Conservation (phyloP, 1,284 basidiomycete genomes). For the Heterobasidion parviporum region DNA sequence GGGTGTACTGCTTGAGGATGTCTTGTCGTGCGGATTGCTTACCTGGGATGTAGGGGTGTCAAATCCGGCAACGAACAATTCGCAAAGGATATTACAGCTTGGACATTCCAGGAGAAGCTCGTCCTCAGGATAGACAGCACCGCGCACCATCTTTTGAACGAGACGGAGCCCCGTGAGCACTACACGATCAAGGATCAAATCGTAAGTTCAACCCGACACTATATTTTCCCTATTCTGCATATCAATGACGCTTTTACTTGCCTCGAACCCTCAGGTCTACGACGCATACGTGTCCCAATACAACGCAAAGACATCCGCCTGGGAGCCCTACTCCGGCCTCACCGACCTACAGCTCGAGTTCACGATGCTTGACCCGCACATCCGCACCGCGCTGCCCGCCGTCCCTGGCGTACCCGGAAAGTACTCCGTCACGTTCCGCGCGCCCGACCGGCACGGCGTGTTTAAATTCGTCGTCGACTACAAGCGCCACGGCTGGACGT, state of each 20-base stretch:
- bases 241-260: background rate
- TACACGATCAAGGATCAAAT: conserved; percentile 89
- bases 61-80: conserved; percentile 74
- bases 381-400: conserved; percentile 60
- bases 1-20: conserved; percentile 20
- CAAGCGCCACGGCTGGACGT: conserved; percentile 80
- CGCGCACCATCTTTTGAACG: conserved; percentile 65
- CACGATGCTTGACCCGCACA: conserved; percentile 95
- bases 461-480: conserved; percentile 93
- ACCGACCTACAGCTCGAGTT: conserved; percentile 89
- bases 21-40: background rate
- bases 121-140: conserved; percentile 76
- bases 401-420: conserved; percentile 47
- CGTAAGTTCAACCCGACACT: conserved; percentile 32
- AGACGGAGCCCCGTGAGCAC: conserved; percentile 46
- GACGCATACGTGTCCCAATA: conserved; percentile 64
- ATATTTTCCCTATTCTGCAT: conserved; percentile 5
- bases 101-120: conserved; percentile 87
- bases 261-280: conserved; percentile 49
- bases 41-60: conserved; percentile 33
- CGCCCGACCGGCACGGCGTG: conserved; percentile 94
- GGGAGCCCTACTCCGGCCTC: conserved; percentile 66
- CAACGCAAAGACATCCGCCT: conserved; percentile 43
- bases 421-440: conserved; percentile 76
- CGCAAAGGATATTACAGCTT: conserved; percentile 67